Base-by-base conservation (phyloP, 148 eudicot species). In the Hydrangea macrophylla region DNA sequence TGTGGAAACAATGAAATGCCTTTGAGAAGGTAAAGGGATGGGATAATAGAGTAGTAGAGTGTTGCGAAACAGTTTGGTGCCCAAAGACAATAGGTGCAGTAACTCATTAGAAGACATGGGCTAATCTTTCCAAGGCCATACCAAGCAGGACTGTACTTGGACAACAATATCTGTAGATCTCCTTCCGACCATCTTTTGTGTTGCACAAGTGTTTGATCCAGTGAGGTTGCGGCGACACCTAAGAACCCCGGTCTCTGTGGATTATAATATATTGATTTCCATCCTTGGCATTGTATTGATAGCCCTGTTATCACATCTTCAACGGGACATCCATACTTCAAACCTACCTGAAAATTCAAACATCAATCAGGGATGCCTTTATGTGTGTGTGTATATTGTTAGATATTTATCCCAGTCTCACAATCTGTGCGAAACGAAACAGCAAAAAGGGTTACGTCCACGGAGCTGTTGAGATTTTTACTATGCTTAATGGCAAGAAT, bases 121-220 rank as follows among this genome's bases (percentile, higher is more conserved):
- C 60, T 68, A 8, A 90, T 76, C 67, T 36, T 90, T 24, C 83
- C 84, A 26, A 66, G 72, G 3, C 96, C 98, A 67, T 80, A 80
- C 74, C 76, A 71, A 2, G 79, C 64, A 32, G 97, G 97, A 66
- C 88, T 83, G 59, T 90, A 71, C 70, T 75, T 75, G 37, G 92
- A 87, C 22, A 94, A 66, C 65, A 88, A 36, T 58, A 94, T 81
- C 65, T 82, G 88, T 0, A 94, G 67, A 26, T 88, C 74, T 8
- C 98, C 98, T 74, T 90, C 97, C 6, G 97, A 80, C 98, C 98
- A 94, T 77, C 98, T 84, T 75, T 86, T 88, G 35, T 90, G 96
- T 55, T 88, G 95, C 65, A 90, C 73, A 15, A 94, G 69, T 35
- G 81, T 35, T 55, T 85, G 92, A 57, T 58, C 82, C 22, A 90